These are phyloP conservation scores for Puccinellia tenuiflora DNA, from an alignment of 176 grass and related monocot genomes.

Conservation along the genomic window DNA sequence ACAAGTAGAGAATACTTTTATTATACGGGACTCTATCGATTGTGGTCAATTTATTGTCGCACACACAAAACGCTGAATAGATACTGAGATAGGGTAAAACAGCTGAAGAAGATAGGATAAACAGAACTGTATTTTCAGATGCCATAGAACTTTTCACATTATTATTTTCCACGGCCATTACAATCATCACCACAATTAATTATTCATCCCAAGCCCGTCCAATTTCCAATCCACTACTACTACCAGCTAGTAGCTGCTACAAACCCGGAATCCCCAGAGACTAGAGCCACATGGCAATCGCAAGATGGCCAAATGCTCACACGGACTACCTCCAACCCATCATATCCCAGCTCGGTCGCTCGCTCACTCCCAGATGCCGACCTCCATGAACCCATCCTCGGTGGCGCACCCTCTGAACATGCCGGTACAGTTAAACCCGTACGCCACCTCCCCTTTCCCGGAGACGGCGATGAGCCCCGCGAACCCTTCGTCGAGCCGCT, in stretches of 20 bases:
- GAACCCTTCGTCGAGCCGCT: conserved; percentile 61
- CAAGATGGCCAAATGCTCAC: conserved; percentile 20
- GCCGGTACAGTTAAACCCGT: conserved; percentile 73
- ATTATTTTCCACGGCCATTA: not conserved
- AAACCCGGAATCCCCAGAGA: too few species aligned
- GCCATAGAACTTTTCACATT: conserved; percentile 8
- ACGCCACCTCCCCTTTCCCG: conserved; percentile 49
- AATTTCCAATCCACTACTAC: not conserved
- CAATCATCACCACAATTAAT: not conserved
- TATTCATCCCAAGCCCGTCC: not conserved
- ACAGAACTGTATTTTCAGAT: not conserved
- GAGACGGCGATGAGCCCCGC: conserved; percentile 82
- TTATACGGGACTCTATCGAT: too few species aligned
- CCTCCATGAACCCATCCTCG: conserved; percentile 84
- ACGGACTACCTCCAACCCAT: too few species aligned
- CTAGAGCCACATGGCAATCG: conserved; percentile 14
- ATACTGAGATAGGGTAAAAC: not conserved
- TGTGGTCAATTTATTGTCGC: not conserved
- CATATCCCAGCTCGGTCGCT: too few species aligned
- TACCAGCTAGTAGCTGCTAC: not conserved
- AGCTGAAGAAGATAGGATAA: not conserved
- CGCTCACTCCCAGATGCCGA: conserved; percentile 75
- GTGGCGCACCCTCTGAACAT: conserved; percentile 87
- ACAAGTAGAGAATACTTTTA: too few species aligned
- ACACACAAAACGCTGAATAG: not conserved